Evolutionary conservation across 768 basidiomycete genomes (phyloP), one percentile per base, ranked within the genome.

Genomic region (Naganishia randhawae): DNA sequence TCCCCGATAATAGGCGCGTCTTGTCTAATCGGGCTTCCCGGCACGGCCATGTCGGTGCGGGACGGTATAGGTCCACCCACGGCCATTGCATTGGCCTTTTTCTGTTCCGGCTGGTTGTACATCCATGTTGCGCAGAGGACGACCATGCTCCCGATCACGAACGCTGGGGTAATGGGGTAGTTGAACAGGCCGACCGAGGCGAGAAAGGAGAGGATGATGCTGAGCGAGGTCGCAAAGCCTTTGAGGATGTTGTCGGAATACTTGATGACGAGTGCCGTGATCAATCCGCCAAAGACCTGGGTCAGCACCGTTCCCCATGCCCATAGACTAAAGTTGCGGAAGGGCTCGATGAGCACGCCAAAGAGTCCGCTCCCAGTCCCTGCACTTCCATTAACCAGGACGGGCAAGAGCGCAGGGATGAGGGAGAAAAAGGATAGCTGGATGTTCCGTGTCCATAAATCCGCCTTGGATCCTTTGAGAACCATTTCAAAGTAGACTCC

Each of bases 401-500:
- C 84, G 32, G 93, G 92, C 2, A 88, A 82, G 54, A 92, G 79
- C 3, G 93, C 92, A 2, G 95, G 95, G 27, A 95, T 84, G 50
- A 97, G 84, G 55, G 92, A 94, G 83, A 97, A 98, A 65, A 94
- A 84, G 27, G 92, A 94, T 17, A 98, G 85, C 79, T 98, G 95
- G 69, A 95, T 89, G 78, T 97, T 98, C 76, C 95, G 89, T 67
- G 95, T 88, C 95, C 95, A 97, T 13, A 98, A 84, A 81, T 96
- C 92, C 3, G 88, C 85, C 73, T 87, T 87, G 2, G 90, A 89
- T 73, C 89, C 88, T 82, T 95, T 98, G 72, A 94, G 83, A 39
- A 93, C 92, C 89, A 95, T 93, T 82, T 98, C 95, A 73, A 98
- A 98, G 82, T 98, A 98, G 31, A 97, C 94, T 7, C 94, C 94